Evolutionary conservation across 2,329 filamentous ascomycete genomes (phyloP).

Genomic region (Pseudogymnoascus verrucosus): DNA sequence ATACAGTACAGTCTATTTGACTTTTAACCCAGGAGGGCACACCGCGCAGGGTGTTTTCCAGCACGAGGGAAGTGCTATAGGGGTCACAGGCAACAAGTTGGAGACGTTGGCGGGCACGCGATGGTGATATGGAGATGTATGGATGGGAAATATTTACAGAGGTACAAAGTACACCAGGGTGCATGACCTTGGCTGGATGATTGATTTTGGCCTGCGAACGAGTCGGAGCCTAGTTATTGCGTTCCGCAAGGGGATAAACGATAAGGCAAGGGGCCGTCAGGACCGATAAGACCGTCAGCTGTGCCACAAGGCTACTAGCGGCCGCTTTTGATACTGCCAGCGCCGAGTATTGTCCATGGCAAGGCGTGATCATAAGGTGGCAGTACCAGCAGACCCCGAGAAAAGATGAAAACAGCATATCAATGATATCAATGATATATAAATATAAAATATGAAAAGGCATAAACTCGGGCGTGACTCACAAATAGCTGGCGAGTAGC

Average conservation of each 20-base stretch:
- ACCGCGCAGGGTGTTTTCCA: neutral
- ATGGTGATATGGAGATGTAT: constrained; percentile 5
- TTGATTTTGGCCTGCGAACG: neutral
- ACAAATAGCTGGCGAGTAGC: neutral
- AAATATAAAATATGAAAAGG: neutral
- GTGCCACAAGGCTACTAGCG: constrained; percentile 1
- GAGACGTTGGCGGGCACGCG: constrained; percentile 3
- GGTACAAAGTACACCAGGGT: constrained; percentile 4
- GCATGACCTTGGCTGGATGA: constrained; percentile 7
- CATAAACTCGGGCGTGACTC: neutral
- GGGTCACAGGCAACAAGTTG: constrained; percentile 1
- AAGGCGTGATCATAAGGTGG: constrained; percentile 6
- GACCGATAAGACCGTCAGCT: neutral
- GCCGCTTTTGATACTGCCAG: neutral
- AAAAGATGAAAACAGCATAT: neutral
- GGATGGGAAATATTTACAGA: constrained; percentile 7
- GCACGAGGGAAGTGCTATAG: neutral
- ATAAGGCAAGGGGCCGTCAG: neutral
- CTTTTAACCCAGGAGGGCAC: neutral
- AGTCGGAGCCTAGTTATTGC: constrained; percentile 3
- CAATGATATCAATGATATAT: neutral
- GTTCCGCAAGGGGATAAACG: neutral
- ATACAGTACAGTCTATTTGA: neutral
- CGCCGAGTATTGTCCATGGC: neutral
- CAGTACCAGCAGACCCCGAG: neutral